Evolutionary conservation across 495 filamentous ascomycete genomes (phyloP).

Genomic region (Hyaloscypha finlandica): DNA sequence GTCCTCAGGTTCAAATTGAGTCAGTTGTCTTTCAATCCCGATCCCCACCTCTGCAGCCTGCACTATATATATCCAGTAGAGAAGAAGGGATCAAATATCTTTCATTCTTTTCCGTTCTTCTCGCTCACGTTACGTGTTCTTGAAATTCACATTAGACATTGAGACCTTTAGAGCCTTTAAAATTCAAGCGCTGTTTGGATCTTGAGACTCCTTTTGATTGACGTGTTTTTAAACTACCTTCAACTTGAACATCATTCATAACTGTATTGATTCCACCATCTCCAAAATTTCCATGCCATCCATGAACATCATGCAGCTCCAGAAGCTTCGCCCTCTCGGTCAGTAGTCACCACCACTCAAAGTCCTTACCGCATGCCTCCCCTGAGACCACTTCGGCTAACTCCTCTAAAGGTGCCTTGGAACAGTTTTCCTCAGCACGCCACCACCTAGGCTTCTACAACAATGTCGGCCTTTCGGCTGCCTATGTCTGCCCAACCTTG

Average conservation of each 20-base stretch:
- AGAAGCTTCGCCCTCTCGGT: conserved; percentile 15
- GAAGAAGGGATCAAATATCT: no score
- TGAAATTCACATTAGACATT: no score
- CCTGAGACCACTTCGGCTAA: conserved; percentile 3
- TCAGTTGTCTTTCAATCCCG: background rate
- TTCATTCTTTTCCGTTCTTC: no score
- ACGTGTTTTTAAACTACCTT: no score
- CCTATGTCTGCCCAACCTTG: conserved; percentile 4
- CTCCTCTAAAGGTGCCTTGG: conserved; percentile 14
- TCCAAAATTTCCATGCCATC: background rate
- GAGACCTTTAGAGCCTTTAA: no score
- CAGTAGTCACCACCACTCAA: background rate
- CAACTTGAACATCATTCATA: no score
- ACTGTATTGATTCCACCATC: background rate
- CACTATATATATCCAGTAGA: no score
- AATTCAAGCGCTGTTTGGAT: no score
- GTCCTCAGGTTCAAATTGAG: background rate
- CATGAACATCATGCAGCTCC: background rate
- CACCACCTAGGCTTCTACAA: conserved; percentile 30
- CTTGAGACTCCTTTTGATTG: no score
- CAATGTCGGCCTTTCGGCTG: conserved; percentile 26
- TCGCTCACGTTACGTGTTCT: no score
- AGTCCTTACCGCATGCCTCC: background rate
- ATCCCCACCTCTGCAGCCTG: background rate
- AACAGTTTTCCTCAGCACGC: conserved; percentile 23